Base-by-base conservation (phyloP, 2,329 filamentous ascomycete species). In the Juglanconis sp. region DNA sequence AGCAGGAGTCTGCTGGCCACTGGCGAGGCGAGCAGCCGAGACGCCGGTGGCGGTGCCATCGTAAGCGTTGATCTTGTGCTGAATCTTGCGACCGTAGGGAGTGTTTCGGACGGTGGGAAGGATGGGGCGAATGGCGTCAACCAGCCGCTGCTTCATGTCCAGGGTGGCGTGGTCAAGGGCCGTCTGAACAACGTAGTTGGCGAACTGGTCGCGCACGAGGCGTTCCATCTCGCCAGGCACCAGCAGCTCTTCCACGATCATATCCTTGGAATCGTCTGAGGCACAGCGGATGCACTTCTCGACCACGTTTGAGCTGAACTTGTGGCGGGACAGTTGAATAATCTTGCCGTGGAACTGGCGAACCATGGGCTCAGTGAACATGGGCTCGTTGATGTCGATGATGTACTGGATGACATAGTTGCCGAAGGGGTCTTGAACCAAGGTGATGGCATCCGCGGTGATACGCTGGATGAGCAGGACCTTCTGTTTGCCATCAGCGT, bases 321-420 rank as follows among this genome's bases (percentile, higher is more conserved):
- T 99, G 79, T 99, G 95, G 73, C 92, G 93, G 5, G 95, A 98
- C 15, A 84, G 84, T 75, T 75, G 83, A 70, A 73, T 89, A 79
- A 85, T 91, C 80, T 81, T 82, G 68, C 89, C 89, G 59, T 83
- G 79, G 79, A 99, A 97, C 70, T 87, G 88, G 56, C 83, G 79
- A 63, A 96, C 95, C 46, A 99, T 81, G 3, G 94, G 94, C 69
- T 95, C 90, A 1, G 94, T 97, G 76, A 96, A 97, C 67, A 81
- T 81, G 11, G 89, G 82, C 71, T 99, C 92, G 66, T 92, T 92
- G 57, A 98, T 84, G 72, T 98, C 95, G 67, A 99, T 87, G 71
- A 99, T 98, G 78, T 99, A 99, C 77, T 99, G 95, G 54, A 99
- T 90, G 54, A 99, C 95, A 66, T 99, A 99, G 76, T 99, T 99